Conservation (phyloP, 176 grass and related monocot species). For the Cenchrus americanus region DNA sequence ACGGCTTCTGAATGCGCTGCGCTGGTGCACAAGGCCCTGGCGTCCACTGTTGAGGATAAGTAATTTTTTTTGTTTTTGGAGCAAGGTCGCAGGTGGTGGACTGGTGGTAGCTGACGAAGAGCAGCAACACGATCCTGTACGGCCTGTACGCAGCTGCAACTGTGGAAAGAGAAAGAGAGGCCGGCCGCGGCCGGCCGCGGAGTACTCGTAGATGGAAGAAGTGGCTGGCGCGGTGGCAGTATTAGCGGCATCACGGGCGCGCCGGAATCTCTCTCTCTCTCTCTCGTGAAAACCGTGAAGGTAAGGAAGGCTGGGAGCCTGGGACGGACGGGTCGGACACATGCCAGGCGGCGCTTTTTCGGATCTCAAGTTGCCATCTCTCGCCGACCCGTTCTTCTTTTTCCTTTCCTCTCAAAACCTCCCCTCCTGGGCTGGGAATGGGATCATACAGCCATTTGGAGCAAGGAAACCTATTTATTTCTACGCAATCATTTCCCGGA, state of each 20-base stretch:
- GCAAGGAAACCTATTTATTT: no score
- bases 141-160: no score
- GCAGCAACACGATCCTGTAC: no score
- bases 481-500: neutral
- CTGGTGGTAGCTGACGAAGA: neutral
- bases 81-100: neutral
- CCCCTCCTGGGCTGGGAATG: neutral
- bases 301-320: neutral
- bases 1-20: neutral
- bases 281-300: constrained; percentile 28
- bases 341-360: neutral
- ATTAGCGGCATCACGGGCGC: neutral
- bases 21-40: neutral
- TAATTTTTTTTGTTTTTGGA: neutral
- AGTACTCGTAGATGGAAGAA: no score
- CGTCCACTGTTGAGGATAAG: neutral
- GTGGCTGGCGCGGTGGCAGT: no score
- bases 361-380: constrained; percentile 24
- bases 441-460: constrained; percentile 22
- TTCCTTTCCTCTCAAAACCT: neutral
- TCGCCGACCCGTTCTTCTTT: neutral
- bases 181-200: no score
- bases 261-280: neutral
- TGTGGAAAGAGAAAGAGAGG: no score
- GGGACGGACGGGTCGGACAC: neutral